Evolutionary conservation across 164 flowering plant genomes (phyloP), one percentile per base, ranked within the genome.

Genomic region (Vitis labrusca): DNA sequence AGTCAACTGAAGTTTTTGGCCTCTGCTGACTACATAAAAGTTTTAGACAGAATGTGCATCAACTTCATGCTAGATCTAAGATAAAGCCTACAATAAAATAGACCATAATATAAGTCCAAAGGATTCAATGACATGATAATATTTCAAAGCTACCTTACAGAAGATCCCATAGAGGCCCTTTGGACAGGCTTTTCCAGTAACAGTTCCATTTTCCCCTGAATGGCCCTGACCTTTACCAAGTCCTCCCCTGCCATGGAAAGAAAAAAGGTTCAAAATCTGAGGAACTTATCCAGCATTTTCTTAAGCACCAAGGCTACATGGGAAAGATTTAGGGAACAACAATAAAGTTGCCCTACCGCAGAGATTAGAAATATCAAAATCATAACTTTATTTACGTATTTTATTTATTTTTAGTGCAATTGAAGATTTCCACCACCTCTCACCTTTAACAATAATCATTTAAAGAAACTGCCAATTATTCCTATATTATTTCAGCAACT

Each of bases 101-200:
- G 14, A 7, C 19, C 12, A 30, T 32, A 15, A 48, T 61, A 64
- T 19, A 59, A 44, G 15, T 32, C 14, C 14, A 32, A 49, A 52
- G 59, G 16, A 56, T 11, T 11, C 52, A 13, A 69, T 19, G 59
- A 50, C 48, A 59, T 27, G 29, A 12, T 30, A 37, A 64, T 12
- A 61, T 50, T 54, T 17, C 56, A 66, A 59, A 65, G 19, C 44
- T 80, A 94, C 99, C 98, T 86, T 79, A 73, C 99, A 94, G 69
- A 91, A 92, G 65, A 86, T 77, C 54, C 99, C 99, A 84, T 86
- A 90, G 9, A 94, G 97, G 56, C 99, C 99, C 79, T 73, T 82
- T 1, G 99, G 99, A 73, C 99, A 94, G 49, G 86, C 82, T 70
- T 84, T 92, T 69, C 98, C 99, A 57, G 93, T 91, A 29, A 94